phyloP scores from a whole-genome alignment of 768 basidiomycete species.

The Pisolithus sp. region DNA sequence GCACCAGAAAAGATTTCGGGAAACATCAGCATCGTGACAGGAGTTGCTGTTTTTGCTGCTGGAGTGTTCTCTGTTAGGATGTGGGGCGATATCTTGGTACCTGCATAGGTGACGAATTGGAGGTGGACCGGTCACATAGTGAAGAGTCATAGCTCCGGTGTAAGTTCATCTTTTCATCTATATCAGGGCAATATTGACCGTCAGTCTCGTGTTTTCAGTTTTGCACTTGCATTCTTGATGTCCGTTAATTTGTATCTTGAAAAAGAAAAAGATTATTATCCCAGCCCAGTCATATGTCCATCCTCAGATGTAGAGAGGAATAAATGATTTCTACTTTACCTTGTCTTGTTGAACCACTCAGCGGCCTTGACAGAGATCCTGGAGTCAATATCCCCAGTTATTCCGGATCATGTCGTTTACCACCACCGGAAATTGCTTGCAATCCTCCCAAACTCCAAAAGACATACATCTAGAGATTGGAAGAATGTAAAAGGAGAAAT shows the following conservation, averaged over 20 bases:
- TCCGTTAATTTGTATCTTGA: background rate
- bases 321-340: background rate
- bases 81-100: conserved; percentile 76
- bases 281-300: background rate
- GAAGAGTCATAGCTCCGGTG: background rate
- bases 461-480: background rate
- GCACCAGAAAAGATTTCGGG: conserved; percentile 71
- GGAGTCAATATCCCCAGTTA: background rate
- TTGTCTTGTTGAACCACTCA: background rate
- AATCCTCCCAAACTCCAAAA: background rate
- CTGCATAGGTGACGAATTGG: conserved; percentile 34
- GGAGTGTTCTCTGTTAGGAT: conserved; percentile 66
- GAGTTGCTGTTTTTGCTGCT: conserved; percentile 59
- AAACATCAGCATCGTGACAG: conserved; percentile 65
- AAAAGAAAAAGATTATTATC: background rate
- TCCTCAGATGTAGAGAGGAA: conserved; percentile 1
- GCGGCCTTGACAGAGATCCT: background rate
- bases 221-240: background rate
- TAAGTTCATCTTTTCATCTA: background rate
- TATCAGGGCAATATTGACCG: background rate
- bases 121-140: background rate
- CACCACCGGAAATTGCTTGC: background rate
- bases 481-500: background rate
- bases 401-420: background rate
- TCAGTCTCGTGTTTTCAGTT: background rate